These are phyloP conservation scores for Pelargonium australe DNA, from an alignment of 441 rosid genomes.

Conservation along the genomic window DNA sequence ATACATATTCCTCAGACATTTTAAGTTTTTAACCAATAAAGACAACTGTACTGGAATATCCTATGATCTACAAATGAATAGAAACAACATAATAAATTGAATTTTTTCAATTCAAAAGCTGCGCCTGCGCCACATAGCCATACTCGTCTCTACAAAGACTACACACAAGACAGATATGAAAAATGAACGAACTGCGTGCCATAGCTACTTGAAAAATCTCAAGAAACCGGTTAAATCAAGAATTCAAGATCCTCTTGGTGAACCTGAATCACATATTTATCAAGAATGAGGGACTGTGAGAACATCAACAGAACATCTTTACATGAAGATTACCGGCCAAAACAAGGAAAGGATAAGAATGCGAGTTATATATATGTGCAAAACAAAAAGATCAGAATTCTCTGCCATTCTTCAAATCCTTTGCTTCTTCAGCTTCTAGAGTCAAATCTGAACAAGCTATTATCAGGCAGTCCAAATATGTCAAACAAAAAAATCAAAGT, in stretches of 20 bases:
- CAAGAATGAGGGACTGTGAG: background rate
- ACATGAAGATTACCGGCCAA: background rate
- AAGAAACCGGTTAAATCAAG: background rate
- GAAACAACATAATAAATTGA: no score
- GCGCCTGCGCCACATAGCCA: no score
- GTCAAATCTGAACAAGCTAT: background rate
- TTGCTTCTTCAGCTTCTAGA: background rate
- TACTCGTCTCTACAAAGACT: background rate
- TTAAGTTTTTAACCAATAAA: no score
- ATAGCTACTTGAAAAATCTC: background rate
- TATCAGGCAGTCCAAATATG: background rate
- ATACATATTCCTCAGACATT: background rate
- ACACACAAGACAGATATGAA: background rate
- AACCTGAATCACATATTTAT: background rate
- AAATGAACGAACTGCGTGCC: background rate
- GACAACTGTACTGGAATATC: no score
- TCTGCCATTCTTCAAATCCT: background rate
- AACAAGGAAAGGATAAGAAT: background rate
- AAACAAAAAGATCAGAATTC: background rate
- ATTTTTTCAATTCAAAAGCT: no score
- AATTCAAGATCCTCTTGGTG: background rate
- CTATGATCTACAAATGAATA: no score
- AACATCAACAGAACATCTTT: background rate
- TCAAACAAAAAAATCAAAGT: background rate
- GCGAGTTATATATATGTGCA: background rate